Conservation (phyloP, 139 green algal genomes). For the Chlamydomonas sp. region DNA sequence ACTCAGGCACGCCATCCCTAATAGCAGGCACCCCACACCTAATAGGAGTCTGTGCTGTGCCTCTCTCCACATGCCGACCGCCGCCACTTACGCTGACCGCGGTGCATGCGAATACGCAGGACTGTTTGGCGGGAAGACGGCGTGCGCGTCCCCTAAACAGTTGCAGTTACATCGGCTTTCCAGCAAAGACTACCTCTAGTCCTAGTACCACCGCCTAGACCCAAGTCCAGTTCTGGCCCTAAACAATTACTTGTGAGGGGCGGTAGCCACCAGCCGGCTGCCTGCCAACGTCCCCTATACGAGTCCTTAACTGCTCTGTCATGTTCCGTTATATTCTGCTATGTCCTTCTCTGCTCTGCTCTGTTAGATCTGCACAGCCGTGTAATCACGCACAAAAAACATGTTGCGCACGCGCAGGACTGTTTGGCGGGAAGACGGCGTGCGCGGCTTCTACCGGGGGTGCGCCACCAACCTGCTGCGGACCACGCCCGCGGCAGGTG, state of each 20-base stretch:
- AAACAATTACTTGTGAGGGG: no score
- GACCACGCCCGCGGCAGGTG: constrained; percentile 91
- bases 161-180: no score
- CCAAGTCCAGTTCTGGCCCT: no score
- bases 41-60: neutral
- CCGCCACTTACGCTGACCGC: neutral
- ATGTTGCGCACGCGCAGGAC: constrained; percentile 31
- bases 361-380: neutral
- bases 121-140: constrained; percentile 17
- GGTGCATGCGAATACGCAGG: constrained; percentile 17
- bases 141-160: constrained; percentile 3
- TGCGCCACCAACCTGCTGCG: constrained; percentile 88
- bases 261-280: no score
- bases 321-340: constrained; percentile 2
- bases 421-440: constrained; percentile 14
- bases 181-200: no score
- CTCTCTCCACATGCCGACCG: neutral
- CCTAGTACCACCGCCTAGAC: no score
- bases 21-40: no score
- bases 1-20: no score
- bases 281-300: neutral
- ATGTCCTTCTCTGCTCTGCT: no score
- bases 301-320: neutral
- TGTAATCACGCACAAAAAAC: neutral
- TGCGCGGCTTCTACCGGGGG: constrained; percentile 32